Conservation (phyloP, 2,329 filamentous ascomycete species). For the Pseudohalonectria lignicola region DNA sequence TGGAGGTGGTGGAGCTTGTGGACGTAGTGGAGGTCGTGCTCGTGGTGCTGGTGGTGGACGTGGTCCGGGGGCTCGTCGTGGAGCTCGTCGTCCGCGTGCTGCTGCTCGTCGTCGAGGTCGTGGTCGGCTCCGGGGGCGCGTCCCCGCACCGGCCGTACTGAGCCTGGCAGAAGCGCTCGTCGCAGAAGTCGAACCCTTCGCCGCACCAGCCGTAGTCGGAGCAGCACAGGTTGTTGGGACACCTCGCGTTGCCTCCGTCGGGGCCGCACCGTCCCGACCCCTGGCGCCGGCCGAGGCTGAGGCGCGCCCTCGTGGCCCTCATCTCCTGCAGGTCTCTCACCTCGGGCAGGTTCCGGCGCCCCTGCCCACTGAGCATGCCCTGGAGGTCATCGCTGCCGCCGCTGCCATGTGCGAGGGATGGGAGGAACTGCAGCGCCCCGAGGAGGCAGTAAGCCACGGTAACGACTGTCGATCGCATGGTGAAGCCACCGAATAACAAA, state of each 20-base stretch:
- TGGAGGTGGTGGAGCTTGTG: conserved; percentile 3
- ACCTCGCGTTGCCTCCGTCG: conserved; percentile 6
- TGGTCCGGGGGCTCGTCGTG: not conserved
- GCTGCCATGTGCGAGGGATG: too few species aligned
- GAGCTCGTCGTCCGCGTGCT: not conserved
- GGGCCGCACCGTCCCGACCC: conserved; percentile 4
- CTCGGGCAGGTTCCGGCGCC: not conserved
- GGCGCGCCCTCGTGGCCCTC: not conserved
- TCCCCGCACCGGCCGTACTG: conserved; percentile 8
- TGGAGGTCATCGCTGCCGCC: not conserved
- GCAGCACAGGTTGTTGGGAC: conserved; percentile 10
- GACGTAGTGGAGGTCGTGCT: conserved; percentile 11
- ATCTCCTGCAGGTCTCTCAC: not conserved
- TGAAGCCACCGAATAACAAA: not conserved
- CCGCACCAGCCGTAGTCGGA: conserved; percentile 12
- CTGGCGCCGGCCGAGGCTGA: not conserved
- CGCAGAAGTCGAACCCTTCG: conserved; percentile 7
- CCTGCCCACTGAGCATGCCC: not conserved
- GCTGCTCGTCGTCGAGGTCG: conserved; percentile 1
- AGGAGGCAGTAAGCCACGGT: not conserved
- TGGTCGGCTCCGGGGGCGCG: not conserved
- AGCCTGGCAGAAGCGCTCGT: conserved; percentile 7
- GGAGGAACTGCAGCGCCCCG: not conserved
- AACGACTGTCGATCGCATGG: not conserved
- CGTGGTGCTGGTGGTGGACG: conserved; percentile 8